A percentile compares a stretch with the other conserved stretches of the same genome.
phyloP scores from a whole-genome alignment of 1,284 basidiomycete species.

The Malassezia furfur region DNA sequence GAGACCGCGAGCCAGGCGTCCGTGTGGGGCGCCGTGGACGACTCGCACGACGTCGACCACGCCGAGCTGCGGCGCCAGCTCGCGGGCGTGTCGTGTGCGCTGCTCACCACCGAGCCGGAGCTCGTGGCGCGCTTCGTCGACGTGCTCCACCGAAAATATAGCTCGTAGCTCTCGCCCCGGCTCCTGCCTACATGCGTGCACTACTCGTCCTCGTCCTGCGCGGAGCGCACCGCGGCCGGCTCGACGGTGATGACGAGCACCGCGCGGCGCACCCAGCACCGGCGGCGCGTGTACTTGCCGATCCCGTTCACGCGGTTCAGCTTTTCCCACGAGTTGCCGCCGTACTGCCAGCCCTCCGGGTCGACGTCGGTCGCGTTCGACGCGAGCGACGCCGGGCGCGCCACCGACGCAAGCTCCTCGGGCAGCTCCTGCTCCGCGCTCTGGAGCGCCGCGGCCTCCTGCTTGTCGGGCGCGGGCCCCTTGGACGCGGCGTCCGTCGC shows the following conservation, averaged over 20 bases:
- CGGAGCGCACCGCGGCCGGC: slow-evolving; percentile 16
- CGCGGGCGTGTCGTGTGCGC: slow-evolving; percentile 48
- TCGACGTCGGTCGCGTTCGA: slow-evolving; percentile 55
- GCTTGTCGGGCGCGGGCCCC: background rate
- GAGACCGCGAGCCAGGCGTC: slow-evolving; percentile 92
- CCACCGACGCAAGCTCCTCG: slow-evolving; percentile 2
- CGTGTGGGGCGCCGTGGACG: slow-evolving; percentile 96
- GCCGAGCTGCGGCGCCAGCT: slow-evolving; percentile 81
- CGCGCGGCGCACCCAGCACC: slow-evolving; percentile 49
- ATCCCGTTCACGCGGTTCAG: slow-evolving; percentile 67
- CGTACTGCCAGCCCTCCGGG: slow-evolving; percentile 82
- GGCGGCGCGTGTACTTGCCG: slow-evolving; percentile 55
- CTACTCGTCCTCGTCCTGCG: background rate
- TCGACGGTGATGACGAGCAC: slow-evolving; percentile 47
- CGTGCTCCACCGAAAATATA: slow-evolving; percentile 9
- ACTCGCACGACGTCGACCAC: slow-evolving; percentile 69
- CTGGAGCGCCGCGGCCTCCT: background rate
- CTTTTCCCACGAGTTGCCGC: slow-evolving; percentile 90
- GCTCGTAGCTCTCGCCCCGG: too few species aligned
- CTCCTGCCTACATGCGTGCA: too few species aligned
- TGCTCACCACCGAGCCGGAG: slow-evolving; percentile 10
- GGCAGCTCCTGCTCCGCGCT: background rate
- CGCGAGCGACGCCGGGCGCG: background rate
- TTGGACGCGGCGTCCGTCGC: background rate
- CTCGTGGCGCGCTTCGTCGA: slow-evolving; percentile 9